Conservation (phyloP, 1,139 yeast genomes). For the Pichia sp. region DNA sequence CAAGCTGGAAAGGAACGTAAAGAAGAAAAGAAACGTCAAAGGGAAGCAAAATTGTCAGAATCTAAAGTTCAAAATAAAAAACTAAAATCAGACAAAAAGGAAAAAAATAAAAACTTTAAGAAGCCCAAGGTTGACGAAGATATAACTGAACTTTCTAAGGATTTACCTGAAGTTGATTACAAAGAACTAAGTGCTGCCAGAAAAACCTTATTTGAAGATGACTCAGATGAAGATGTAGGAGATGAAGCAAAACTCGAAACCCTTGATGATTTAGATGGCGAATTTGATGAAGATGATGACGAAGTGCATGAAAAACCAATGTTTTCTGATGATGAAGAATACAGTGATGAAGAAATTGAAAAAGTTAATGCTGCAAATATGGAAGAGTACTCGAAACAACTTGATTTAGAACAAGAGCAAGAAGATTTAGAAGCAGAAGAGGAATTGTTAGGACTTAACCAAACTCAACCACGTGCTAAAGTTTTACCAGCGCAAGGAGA, state of each 20-base stretch:
- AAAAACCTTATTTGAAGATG: conserved; percentile 74
- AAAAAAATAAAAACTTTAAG: conserved; percentile 27
- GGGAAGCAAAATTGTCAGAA: conserved; percentile 18
- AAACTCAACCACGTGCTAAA: conserved; percentile 63
- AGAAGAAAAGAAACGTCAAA: conserved; percentile 29
- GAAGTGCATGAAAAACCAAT: conserved; percentile 60
- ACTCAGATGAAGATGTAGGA: conserved; percentile 43
- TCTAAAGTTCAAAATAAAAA: conserved; percentile 23
- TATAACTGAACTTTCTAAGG: conserved; percentile 40
- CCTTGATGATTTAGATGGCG: conserved; percentile 41
- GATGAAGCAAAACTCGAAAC: conserved; percentile 47
- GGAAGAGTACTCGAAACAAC: conserved; percentile 67
- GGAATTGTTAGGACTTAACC: conserved; percentile 57
- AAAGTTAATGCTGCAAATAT: conserved; percentile 79
- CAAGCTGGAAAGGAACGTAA: conserved; percentile 48
- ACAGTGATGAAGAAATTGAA: conserved; percentile 64
- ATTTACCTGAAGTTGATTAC: conserved; percentile 56
- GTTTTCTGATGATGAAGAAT: conserved; percentile 73
- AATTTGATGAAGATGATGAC: conserved; percentile 37
- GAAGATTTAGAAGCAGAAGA: conserved; percentile 78
- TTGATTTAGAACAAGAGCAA: conserved; percentile 65
- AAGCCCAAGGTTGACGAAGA: conserved; percentile 29
- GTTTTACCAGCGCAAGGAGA: conserved; percentile 62
- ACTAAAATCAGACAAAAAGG: conserved; percentile 17
- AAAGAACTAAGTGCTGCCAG: conserved; percentile 62